Evolutionary conservation across 768 basidiomycete species (phyloP).

Genomic region (Roridomyces roridus): DNA sequence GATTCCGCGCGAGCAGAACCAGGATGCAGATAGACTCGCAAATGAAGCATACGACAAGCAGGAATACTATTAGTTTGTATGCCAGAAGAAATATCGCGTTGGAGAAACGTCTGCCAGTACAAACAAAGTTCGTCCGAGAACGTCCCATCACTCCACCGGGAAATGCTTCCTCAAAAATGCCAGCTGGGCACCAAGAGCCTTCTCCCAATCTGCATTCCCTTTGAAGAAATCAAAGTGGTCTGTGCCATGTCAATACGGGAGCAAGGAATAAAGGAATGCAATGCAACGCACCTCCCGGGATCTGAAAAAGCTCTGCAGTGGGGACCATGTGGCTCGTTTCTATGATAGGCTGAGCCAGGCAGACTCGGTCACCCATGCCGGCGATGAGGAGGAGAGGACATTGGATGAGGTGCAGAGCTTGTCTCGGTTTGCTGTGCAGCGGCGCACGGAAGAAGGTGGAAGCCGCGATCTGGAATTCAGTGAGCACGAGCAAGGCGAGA

Average conservation of each 20-base stretch:
- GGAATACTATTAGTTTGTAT: too few relatives aligned
- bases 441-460: conserved; percentile 25
- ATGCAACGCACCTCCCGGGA: conserved; percentile 23
- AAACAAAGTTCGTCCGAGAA: too few relatives aligned
- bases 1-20: conserved; percentile 13
- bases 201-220: conserved; percentile 24
- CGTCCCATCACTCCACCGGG: too few relatives aligned
- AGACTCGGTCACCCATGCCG: conserved; percentile 22
- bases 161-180: conserved; percentile 24
- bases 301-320: conserved; percentile 21
- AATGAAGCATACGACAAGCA: conserved; percentile 13
- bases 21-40: conserved; percentile 11
- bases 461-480: conserved; percentile 12
- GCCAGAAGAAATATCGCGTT: too few relatives aligned
- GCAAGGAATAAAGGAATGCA: not conserved
- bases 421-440: conserved; percentile 15
- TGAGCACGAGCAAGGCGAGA: not conserved
- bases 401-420: conserved; percentile 20
- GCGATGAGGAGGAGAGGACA: conserved; percentile 29
- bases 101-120: too few relatives aligned
- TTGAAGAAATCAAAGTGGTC: conserved; percentile 28
- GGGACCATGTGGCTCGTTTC: conserved; percentile 6
- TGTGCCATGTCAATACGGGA: not conserved
- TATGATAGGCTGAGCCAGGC: conserved; percentile 16
- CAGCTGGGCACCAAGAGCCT: conserved; percentile 22